phyloP scores from a whole-genome alignment of 2,329 filamentous ascomycete genomes.

The Dactylonectria macrodidyma region DNA sequence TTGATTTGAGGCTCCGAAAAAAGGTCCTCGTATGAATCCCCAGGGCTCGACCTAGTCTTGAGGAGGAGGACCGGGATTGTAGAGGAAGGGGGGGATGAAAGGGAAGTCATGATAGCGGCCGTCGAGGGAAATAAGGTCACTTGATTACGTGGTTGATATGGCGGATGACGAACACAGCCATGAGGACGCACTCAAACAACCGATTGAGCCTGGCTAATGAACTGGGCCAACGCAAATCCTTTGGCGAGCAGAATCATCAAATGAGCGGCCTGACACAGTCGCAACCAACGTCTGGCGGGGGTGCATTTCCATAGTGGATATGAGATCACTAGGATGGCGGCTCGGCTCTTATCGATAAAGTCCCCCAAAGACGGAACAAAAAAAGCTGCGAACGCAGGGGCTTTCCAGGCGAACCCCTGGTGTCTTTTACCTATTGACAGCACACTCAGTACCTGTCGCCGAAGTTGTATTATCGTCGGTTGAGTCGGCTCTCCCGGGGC shows the following conservation, averaged over 20 bases:
- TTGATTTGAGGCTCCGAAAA: conserved; percentile 62
- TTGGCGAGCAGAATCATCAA: neutral
- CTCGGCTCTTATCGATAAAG: conserved; percentile 22
- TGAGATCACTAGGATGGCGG: conserved; percentile 12
- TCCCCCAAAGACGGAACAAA: neutral
- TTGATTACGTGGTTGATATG: conserved; percentile 32
- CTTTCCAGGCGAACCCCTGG: neutral
- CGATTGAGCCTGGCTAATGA: neutral
- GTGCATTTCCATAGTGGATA: conserved; percentile 11
- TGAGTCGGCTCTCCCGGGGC: conserved; percentile 23
- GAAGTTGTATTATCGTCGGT: neutral
- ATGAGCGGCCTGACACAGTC: conserved; percentile 8
- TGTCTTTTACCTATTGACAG: conserved; percentile 25
- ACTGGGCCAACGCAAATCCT: conserved; percentile 1
- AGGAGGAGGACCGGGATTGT: conserved; percentile 74
- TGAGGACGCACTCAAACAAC: neutral
- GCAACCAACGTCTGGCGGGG: conserved; percentile 9
- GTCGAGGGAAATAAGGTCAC: neutral
- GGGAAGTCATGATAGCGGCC: conserved; percentile 31
- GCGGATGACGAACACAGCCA: conserved; percentile 9
- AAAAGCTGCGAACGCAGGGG: neutral
- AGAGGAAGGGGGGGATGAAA: neutral
- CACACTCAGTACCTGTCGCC: neutral
- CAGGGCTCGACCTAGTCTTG: conserved; percentile 82
- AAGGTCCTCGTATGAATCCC: conserved; percentile 80